Evolutionary conservation across 371 early-diverging fungal species (phyloP).

Genomic region (Actinomucor elegans): DNA sequence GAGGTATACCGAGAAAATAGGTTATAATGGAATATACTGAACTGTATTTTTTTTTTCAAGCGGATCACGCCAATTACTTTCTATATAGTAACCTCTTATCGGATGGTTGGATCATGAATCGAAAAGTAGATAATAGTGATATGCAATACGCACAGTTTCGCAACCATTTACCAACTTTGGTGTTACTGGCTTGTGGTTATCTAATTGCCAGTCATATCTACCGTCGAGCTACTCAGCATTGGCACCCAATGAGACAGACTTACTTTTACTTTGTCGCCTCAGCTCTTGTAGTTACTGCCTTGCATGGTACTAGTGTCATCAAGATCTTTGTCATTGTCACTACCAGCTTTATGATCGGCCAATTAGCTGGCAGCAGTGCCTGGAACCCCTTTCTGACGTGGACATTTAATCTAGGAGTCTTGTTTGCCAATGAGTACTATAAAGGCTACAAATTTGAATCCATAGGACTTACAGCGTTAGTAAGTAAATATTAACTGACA

Average conservation of each 20-base stretch:
- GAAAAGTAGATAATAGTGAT: slow-evolving; percentile 83
- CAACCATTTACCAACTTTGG: slow-evolving; percentile 64
- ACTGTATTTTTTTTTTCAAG: not conserved
- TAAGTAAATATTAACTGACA: slow-evolving; percentile 2
- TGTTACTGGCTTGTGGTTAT: slow-evolving; percentile 51
- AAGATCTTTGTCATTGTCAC: slow-evolving; percentile 68
- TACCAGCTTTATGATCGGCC: slow-evolving; percentile 68
- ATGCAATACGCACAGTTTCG: slow-evolving; percentile 82
- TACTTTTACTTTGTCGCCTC: slow-evolving; percentile 61
- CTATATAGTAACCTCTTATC: slow-evolving; percentile 54
- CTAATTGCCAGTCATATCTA: slow-evolving; percentile 34
- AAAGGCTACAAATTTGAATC: slow-evolving; percentile 69
- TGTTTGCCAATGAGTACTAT: slow-evolving; percentile 76
- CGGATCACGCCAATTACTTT: slow-evolving; percentile 53
- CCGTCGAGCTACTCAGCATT: not conserved
- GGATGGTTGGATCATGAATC: slow-evolving; percentile 67
- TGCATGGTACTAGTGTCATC: slow-evolving; percentile 58
- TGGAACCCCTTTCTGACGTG: slow-evolving; percentile 73
- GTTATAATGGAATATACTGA: too few relatives aligned
- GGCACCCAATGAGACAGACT: slow-evolving; percentile 13
- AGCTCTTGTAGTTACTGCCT: slow-evolving; percentile 54
- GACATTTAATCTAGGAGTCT: slow-evolving; percentile 71
- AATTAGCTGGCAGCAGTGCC: slow-evolving; percentile 43
- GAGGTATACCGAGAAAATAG: too few relatives aligned
- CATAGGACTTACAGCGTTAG: slow-evolving; percentile 49